Evolutionary conservation across 1,284 basidiomycete genomes (phyloP).

Genomic region (Malassezia psittaci): DNA sequence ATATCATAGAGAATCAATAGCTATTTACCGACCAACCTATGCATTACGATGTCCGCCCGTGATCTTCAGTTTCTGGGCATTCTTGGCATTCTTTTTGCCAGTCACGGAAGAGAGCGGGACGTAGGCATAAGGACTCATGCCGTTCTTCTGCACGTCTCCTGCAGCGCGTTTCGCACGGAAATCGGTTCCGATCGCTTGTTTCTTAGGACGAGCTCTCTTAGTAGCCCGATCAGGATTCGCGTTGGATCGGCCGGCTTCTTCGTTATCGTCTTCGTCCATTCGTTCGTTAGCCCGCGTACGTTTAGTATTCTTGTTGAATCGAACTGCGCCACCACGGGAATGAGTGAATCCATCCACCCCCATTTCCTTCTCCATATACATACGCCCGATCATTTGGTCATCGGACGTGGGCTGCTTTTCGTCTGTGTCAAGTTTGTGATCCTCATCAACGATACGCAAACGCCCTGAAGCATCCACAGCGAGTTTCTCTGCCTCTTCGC

Average conservation of each 20-base stretch:
- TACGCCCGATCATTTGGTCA: slow-evolving; percentile 54
- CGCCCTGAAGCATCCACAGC: slow-evolving; percentile 82
- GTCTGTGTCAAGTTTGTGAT: slow-evolving; percentile 41
- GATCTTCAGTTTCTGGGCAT: slow-evolving; percentile 9
- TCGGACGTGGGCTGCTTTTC: not conserved
- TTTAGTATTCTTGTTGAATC: slow-evolving; percentile 78
- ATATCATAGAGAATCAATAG: slow-evolving; percentile 28
- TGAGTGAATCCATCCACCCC: slow-evolving; percentile 80
- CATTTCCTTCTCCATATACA: slow-evolving; percentile 70
- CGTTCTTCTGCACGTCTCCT: slow-evolving; percentile 59
- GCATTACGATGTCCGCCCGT: slow-evolving; percentile 6
- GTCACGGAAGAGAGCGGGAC: slow-evolving; percentile 37
- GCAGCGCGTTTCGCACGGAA: slow-evolving; percentile 36
- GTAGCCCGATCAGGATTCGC: not conserved
- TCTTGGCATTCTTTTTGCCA: slow-evolving; percentile 25
- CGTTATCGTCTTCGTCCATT: slow-evolving; percentile 28
- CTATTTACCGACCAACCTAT: too few relatives aligned
- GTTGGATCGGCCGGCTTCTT: slow-evolving; percentile 4
- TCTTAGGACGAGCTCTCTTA: slow-evolving; percentile 22
- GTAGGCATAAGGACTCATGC: slow-evolving; percentile 84
- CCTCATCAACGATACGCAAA: slow-evolving; percentile 64
- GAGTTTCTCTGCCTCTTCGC: slow-evolving; percentile 75
- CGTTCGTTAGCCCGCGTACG: slow-evolving; percentile 37
- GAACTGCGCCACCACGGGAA: slow-evolving; percentile 64
- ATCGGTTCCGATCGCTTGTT: slow-evolving; percentile 36